phyloP scores from a whole-genome alignment of 495 filamentous ascomycete genomes.

The Penicillium antarcticum region DNA sequence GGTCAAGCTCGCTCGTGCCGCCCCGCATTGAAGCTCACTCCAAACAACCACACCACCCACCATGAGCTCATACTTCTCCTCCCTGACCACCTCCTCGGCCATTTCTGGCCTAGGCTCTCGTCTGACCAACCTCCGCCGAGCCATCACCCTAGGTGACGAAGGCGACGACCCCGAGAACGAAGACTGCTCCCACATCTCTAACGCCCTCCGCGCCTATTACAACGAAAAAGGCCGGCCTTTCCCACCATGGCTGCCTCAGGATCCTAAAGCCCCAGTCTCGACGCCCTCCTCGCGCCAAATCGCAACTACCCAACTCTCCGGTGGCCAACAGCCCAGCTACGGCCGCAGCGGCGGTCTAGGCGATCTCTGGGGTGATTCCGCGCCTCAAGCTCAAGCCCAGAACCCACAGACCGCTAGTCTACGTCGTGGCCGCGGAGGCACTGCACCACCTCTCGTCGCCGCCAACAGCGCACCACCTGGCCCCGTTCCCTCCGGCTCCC shows the following conservation, averaged over 20 bases:
- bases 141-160: constrained; percentile 78
- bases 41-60: constrained; percentile 16
- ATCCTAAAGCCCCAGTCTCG: constrained; percentile 68
- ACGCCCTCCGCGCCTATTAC: constrained; percentile 94
- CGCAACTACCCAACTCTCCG: constrained; percentile 49
- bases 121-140: constrained; percentile 75
- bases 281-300: constrained; percentile 50
- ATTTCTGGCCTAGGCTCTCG: constrained; percentile 73
- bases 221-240: constrained; percentile 79
- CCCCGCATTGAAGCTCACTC: constrained; percentile 21
- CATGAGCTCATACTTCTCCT: constrained; percentile 78
- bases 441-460: constrained; percentile 19
- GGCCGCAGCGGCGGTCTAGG: constrained; percentile 54
- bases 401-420: constrained; percentile 53
- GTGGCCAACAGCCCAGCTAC: constrained; percentile 35
- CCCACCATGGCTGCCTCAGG: constrained; percentile 85
- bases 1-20: constrained; percentile 20
- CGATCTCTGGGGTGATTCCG: constrained; percentile 79
- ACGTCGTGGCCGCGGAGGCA: constrained; percentile 40
- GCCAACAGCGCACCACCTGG: constrained; percentile 20
- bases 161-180: constrained; percentile 76
- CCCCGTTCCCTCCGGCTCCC: constrained; percentile 13
- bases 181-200: constrained; percentile 91
- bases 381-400: constrained; percentile 35
- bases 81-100: constrained; percentile 60